Evolutionary conservation across 495 filamentous ascomycete species (phyloP), one percentile per base, ranked within the genome.

Genomic region (Penicillium angulare): DNA sequence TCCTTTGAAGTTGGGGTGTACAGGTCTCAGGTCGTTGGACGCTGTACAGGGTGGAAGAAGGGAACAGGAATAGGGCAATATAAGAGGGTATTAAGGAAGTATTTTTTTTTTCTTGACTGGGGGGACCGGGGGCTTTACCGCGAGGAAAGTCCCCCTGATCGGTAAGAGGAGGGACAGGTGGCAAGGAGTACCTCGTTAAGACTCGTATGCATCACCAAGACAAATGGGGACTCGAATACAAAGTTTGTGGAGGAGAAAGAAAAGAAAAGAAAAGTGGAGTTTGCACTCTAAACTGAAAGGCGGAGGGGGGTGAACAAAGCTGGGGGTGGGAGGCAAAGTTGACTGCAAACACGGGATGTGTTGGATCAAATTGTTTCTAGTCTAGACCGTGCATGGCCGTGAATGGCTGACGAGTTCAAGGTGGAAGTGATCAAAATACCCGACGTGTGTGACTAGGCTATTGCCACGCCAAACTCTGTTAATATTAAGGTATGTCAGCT

Each of bases 331-430:
- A 13, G 7, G 31, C n/a, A 10, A 31, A 36, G 44, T 12, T 13
- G 35, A 38, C 26, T 23, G 45, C 13, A 38, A 47, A 38, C 20
- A 35, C 32, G 18, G 29, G 27, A n/a, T 17, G 32, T 34, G 27
- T 22, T 15, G 36, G 13, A 9, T 41, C 18, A 31, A 31, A n/a
- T 13, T 35, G 7, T 13, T 35, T 35, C 5, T 22, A 46, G 43
- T 54, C 45, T 54, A 54, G 44, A 54, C 51, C 51, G 44, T n/a
- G n/a, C n/a, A n/a, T n/a, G n/a, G n/a, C 43, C 29, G 29, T n/a
- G n/a, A n/a, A 38, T 45, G 18, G 42, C 43, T 6, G 6, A n/a
- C 35, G 4, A 16, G n/a, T n/a, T n/a, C n/a, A n/a, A n/a, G n/a
- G n/a, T n/a, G n/a, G n/a, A 24, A 27, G 33, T 22, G n/a, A 29